Base-by-base conservation (phyloP, 2,329 filamentous ascomycete genomes). In the Nakataea oryzae region DNA sequence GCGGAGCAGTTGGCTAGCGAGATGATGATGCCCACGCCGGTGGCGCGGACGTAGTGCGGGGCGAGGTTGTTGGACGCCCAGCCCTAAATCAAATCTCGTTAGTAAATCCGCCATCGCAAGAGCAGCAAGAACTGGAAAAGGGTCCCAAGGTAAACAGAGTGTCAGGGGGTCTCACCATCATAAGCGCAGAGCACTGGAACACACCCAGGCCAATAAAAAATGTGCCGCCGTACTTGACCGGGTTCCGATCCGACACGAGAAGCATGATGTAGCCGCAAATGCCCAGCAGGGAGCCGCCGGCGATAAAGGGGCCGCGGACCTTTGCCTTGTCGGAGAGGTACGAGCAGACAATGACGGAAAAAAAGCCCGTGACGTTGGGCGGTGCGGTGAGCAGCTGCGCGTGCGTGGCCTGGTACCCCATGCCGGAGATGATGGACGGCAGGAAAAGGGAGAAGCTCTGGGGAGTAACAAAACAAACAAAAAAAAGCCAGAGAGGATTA, bases 391-490 rank as follows among this genome's bases (percentile, higher is more conserved):
- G 70, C 3, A 75, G 68, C 64, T 76, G 74, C 13, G 71, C 69
- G 6, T 60, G 72, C 17, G 77, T 73, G 3, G 71, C 69, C 30
- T 65, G 72, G 66, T 78, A 78, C 4, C 75, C 75, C 32, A 79
- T 69, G 4, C 71, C 73, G 9, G 69, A 69, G 65, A 79, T 75
- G 66, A 79, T 79, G 34, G 74, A 74, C 0, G 77, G 76, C 1
- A 79, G 70, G 67, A 79, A 79, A n/a, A 79, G 70, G 63, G 69
- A 77, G 70, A 70, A 80, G 63, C 68, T 77, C 72, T 70, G 29
- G 7, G 28, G 8, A 57, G 27, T 28, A 59, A 47, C 3, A 30
- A 30, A 8, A 32, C 7, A 28, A 11, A 28, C 3, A 29, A 61
- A 26, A 27, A 65, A 27, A 65, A 67, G 9, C 70, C 63, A 24